phyloP scores from a whole-genome alignment of 495 filamentous ascomycete genomes.

The Penicillium herquei region DNA sequence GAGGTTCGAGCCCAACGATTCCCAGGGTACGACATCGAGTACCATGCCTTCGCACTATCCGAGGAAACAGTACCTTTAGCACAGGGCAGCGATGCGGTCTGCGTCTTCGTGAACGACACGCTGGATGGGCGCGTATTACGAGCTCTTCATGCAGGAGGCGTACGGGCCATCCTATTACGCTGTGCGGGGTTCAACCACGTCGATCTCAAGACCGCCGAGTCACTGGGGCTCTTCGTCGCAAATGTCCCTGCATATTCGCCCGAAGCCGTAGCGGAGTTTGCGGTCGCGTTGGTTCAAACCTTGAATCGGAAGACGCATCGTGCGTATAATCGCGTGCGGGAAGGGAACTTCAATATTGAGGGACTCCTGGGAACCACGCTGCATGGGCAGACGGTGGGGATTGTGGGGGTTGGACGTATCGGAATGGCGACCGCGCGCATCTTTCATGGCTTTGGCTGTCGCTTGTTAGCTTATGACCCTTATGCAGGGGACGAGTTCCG shows the following conservation, averaged over 20 bases:
- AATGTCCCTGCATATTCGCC: constrained; percentile 69
- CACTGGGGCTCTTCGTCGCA: constrained; percentile 61
- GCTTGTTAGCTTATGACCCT: constrained; percentile 58
- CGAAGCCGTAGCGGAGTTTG: constrained; percentile 72
- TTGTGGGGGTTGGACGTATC: constrained; percentile 37
- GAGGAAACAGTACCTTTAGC: constrained; percentile 57
- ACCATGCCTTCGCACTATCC: constrained; percentile 57
- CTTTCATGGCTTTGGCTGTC: constrained; percentile 60
- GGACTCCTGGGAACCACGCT: constrained; percentile 61
- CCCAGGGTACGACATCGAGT: constrained; percentile 40
- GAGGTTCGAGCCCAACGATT: constrained; percentile 23
- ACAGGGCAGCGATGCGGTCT: constrained; percentile 54
- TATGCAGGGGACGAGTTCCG: constrained; percentile 45
- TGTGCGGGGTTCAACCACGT: constrained; percentile 74
- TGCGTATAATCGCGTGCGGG: constrained; percentile 68
- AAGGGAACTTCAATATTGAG: constrained; percentile 69
- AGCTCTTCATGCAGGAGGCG: constrained; percentile 45
- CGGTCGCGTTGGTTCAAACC: constrained; percentile 64
- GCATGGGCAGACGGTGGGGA: constrained; percentile 55
- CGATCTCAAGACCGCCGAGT: constrained; percentile 54
- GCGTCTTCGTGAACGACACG: constrained; percentile 70
- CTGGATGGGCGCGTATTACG: constrained; percentile 51
- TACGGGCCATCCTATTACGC: constrained; percentile 60
- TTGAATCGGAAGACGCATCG: constrained; percentile 70
- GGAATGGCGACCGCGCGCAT: constrained; percentile 43